phyloP scores from a whole-genome alignment of 805 yeast species.

The Candida dajiaensis region DNA sequence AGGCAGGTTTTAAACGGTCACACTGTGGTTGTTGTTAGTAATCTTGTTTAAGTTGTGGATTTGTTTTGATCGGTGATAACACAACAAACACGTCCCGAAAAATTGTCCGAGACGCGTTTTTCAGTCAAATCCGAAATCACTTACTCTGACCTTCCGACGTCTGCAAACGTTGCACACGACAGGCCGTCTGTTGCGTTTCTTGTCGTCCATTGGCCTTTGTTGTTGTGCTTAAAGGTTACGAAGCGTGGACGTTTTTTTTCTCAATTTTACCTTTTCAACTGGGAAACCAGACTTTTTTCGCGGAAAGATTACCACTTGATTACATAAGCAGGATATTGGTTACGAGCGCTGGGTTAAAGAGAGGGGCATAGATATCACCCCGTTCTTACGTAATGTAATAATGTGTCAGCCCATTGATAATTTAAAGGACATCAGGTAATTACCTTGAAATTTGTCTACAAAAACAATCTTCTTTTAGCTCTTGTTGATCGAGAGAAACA shows the following conservation, averaged over 20 bases:
- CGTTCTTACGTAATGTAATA: too few relatives aligned
- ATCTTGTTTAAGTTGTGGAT: not conserved
- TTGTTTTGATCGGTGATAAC: constrained; percentile 4
- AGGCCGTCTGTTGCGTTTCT: constrained; percentile 19
- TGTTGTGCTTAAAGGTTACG: not conserved
- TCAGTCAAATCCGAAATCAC: constrained; percentile 5
- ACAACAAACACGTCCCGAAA: constrained; percentile 6
- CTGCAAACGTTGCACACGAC: constrained; percentile 26
- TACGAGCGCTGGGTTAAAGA: too few relatives aligned
- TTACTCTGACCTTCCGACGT: constrained; percentile 24
- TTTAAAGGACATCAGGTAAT: too few relatives aligned
- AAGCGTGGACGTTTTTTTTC: not conserved
- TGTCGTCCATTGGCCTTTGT: not conserved
- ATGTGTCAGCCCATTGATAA: too few relatives aligned
- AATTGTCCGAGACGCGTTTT: not conserved
- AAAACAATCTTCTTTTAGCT: too few relatives aligned
- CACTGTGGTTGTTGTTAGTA: constrained; percentile 14
- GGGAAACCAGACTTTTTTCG: not conserved
- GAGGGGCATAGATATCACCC: too few relatives aligned
- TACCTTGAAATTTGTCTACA: too few relatives aligned
- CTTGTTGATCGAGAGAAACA: not conserved
- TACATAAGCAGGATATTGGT: not conserved
- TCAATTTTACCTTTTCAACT: not conserved
- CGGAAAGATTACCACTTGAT: too few relatives aligned
- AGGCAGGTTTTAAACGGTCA: constrained; percentile 23